Evolutionary conservation across 1,284 basidiomycete genomes (phyloP).

Genomic region (Cryptococcus sp.): DNA sequence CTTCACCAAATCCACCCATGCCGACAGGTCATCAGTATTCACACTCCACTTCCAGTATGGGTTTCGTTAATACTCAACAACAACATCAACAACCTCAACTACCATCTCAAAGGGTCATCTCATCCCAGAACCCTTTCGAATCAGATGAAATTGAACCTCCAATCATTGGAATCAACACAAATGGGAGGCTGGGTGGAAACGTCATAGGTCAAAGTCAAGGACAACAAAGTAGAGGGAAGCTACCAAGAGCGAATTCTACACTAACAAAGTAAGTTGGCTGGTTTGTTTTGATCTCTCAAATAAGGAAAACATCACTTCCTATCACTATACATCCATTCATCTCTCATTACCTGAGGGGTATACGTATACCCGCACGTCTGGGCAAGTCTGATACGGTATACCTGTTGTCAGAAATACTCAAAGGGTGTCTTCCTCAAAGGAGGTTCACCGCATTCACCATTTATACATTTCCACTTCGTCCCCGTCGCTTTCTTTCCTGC

Average conservation of each 20-base stretch:
- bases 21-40: neutral
- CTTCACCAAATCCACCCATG: slow-evolving; percentile 7
- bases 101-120: slow-evolving; percentile 3
- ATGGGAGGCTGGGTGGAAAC: neutral
- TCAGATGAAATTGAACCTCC: slow-evolving; percentile 8
- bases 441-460: neutral
- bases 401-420: too few species aligned
- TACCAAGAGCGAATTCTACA: neutral
- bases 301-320: neutral
- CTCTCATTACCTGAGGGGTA: neutral
- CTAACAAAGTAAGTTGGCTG: neutral
- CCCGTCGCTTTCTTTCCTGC: neutral
- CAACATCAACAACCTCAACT: slow-evolving; percentile 1
- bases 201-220: neutral
- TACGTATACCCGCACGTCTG: neutral
- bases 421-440: neutral
- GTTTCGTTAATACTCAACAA: neutral
- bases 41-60: neutral
- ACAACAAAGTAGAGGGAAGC: neutral
- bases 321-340: neutral
- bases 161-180: neutral
- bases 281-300: neutral
- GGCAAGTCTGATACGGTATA: neutral
- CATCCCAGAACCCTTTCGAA: slow-evolving; percentile 9
- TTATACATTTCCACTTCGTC: neutral